Evolutionary conservation across 176 grass and related monocot species (phyloP).

Genomic region (Musa beccarii): DNA sequence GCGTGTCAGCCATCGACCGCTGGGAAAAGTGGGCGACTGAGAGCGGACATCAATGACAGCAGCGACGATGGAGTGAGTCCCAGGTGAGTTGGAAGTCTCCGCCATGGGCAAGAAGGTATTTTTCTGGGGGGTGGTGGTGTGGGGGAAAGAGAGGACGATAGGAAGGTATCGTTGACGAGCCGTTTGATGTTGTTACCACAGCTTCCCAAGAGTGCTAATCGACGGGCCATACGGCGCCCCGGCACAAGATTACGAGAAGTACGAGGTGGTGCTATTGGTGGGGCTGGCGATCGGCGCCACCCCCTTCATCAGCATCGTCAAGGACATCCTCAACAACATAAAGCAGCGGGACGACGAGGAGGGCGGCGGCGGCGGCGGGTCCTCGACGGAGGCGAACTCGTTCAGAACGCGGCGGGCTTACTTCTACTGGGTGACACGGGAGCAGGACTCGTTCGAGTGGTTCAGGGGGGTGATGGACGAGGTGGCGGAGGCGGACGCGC

Average conservation of each 20-base stretch:
- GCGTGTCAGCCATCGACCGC: not conserved
- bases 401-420: constrained; percentile 82
- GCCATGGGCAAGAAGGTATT: too few species aligned
- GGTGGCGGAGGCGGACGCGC: constrained; percentile 76
- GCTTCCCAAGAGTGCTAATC: constrained; percentile 3
- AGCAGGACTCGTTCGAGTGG: constrained; percentile 93
- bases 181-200: not conserved
- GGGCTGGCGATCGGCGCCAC: constrained; percentile 14
- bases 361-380: not conserved
- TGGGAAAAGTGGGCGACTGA: not conserved
- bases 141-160: too few species aligned
- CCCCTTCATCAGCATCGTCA: constrained; percentile 16
- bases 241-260: constrained; percentile 14
- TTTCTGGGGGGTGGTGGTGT: too few species aligned
- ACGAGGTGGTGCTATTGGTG: constrained; percentile 9
- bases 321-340: constrained; percentile 17
- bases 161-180: too few species aligned
- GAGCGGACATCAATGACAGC: not conserved
- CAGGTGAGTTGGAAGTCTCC: not conserved
- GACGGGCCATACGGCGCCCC: constrained; percentile 16
- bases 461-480: constrained; percentile 95
- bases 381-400: not conserved
- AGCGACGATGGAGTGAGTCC: not conserved
- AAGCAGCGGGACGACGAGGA: not conserved
- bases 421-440: constrained; percentile 94